phyloP scores from a whole-genome alignment of 169 alveolate species.

The Plasmodium vivax region DNA sequence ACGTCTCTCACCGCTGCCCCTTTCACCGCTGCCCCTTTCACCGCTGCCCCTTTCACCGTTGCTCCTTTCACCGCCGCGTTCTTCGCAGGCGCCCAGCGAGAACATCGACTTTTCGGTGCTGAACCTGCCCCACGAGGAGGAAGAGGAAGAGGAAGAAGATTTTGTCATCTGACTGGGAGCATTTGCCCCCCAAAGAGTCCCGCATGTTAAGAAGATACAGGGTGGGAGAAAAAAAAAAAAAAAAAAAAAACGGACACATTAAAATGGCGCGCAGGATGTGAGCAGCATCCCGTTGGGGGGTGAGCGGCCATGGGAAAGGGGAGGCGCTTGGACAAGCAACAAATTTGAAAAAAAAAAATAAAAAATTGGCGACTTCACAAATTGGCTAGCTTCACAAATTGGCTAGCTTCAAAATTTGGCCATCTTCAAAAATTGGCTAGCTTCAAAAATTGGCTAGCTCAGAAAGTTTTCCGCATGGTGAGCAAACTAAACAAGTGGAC shows the following conservation, averaged over 20 bases:
- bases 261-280: neutral
- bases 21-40: too few relatives aligned
- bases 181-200: neutral
- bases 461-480: neutral
- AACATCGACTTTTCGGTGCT: slow-evolving; percentile 62
- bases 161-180: neutral
- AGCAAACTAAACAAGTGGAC: neutral
- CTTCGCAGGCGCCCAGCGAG: slow-evolving; percentile 40
- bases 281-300: neutral
- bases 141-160: neutral
- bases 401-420: too few relatives aligned
- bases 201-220: neutral
- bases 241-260: neutral
- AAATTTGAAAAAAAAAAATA: neutral
- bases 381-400: too few relatives aligned
- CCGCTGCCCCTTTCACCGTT: too few relatives aligned
- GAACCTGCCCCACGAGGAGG: slow-evolving; percentile 40
- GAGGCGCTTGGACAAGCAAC: neutral
- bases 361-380: too few relatives aligned
- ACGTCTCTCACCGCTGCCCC: too few relatives aligned
- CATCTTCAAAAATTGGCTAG: neutral
- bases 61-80: neutral
- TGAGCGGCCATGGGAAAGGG: neutral
- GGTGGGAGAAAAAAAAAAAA: neutral
- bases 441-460: neutral